Percentiles rank a stretch among this genome's conserved stretches.
phyloP scores from a whole-genome alignment of 140 eudicot species.

The Senecio squalidus region DNA sequence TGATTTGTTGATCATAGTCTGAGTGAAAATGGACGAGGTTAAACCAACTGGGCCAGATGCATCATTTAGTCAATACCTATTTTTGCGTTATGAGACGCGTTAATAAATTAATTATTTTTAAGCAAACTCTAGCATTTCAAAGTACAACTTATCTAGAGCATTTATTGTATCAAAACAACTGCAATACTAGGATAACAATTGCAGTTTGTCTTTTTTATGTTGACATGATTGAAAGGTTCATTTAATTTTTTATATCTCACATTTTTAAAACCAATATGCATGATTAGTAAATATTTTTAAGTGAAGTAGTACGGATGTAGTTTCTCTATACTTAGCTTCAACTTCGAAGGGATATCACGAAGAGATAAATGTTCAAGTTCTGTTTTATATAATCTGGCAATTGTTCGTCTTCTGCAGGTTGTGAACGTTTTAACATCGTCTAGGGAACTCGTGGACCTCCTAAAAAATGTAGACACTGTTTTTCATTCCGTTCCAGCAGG shows the following conservation, averaged over 20 bases:
- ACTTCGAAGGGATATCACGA: background rate
- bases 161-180: background rate
- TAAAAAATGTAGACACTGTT: slow-evolving; percentile 66
- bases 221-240: background rate
- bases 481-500: slow-evolving; percentile 62
- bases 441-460: slow-evolving; percentile 61
- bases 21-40: background rate
- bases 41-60: background rate
- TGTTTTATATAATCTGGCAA: background rate
- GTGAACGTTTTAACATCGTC: slow-evolving; percentile 62
- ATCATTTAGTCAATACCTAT: too few relatives aligned
- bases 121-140: background rate
- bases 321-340: background rate
- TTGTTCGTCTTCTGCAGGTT: slow-evolving; percentile 43
- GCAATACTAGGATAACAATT: too few relatives aligned
- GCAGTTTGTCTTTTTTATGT: background rate
- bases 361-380: background rate
- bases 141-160: background rate
- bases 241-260: background rate
- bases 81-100: too few relatives aligned
- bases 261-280: background rate
- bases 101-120: too few relatives aligned
- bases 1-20: too few relatives aligned
- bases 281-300: background rate
- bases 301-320: background rate